A percentile compares a stretch with the other conserved stretches of the same genome.
Evolutionary conservation across 192 early-diverging fungal species (phyloP).

Genomic region (Dissophora globulifera): DNA sequence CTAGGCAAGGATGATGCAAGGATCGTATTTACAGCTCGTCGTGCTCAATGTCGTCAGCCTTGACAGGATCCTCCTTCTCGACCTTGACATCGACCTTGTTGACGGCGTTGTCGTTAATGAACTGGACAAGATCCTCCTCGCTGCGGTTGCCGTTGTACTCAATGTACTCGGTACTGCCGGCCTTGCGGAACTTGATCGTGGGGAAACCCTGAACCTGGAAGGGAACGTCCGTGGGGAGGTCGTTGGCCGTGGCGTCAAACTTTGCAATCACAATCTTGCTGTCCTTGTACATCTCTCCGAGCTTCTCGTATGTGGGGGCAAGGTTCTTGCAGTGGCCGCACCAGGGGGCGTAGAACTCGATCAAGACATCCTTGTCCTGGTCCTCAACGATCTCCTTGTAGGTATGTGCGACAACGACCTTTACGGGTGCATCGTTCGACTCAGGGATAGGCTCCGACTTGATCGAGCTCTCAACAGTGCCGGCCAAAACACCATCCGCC

Average conservation of each 20-base stretch:
- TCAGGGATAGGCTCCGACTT: conserved; percentile 87
- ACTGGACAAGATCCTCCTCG: conserved; percentile 79
- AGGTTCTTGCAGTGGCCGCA: conserved; percentile 87
- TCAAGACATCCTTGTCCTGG: conserved; percentile 86
- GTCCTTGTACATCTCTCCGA: conserved; percentile 67
- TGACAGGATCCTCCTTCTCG: conserved; percentile 26
- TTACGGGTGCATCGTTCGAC: conserved; percentile 88
- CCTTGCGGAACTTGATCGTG: conserved; percentile 93
- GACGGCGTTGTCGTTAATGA: conserved; percentile 78
- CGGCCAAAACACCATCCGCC: conserved; percentile 71
- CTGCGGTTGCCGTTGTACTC: conserved; percentile 88
- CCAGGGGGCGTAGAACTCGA: conserved; percentile 95
- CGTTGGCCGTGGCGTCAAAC: conserved; percentile 96
- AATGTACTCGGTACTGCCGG: conserved; percentile 70
- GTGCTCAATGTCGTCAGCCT: conserved; percentile 52
- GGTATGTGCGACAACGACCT: conserved; percentile 86
- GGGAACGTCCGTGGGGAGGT: conserved; percentile 74
- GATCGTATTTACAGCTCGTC: conserved; percentile 55
- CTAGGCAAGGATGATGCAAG: no score
- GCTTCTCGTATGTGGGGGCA: conserved; percentile 82
- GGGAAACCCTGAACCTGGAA: conserved; percentile 93
- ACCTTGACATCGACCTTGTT: conserved; percentile 59
- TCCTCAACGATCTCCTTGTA: conserved; percentile 88
- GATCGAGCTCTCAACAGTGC: conserved; percentile 77
- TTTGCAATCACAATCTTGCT: conserved; percentile 78